Evolutionary conservation across 2,329 filamentous ascomycete species (phyloP).

Genomic region (Proliferodiscus dingleyae): DNA sequence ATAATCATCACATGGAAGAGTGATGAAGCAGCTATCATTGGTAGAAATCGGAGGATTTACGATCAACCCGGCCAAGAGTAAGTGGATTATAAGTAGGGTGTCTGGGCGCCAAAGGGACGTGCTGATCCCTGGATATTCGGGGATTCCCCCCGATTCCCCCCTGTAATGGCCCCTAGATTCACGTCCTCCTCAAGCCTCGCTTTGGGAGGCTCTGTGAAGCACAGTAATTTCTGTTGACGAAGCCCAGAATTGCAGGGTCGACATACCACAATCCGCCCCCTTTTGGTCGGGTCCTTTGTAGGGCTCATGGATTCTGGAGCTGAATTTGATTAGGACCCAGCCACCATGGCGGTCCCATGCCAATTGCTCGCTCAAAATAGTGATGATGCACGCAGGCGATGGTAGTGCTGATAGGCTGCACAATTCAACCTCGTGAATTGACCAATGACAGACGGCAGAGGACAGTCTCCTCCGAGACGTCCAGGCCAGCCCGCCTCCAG

Average conservation of each 20-base stretch:
- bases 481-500: not conserved
- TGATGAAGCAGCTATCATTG: not conserved
- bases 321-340: not conserved
- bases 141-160: no score
- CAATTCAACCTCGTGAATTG: conserved; percentile 10
- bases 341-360: not conserved
- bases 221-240: no score
- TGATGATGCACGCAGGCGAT: not conserved
- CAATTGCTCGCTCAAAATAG: not conserved
- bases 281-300: no score
- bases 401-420: not conserved
- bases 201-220: no score
- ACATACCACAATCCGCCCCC: no score
- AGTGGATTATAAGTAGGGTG: no score
- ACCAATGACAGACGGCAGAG: conserved; percentile 2
- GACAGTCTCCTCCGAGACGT: not conserved
- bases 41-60: not conserved
- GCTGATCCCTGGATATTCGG: no score
- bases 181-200: no score
- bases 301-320: conserved; percentile 1
- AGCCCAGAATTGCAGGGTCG: no score
- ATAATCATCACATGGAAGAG: not conserved
- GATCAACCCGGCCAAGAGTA: no score
- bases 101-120: no score
- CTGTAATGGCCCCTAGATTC: no score